phyloP scores from a whole-genome alignment of 768 basidiomycete species.

The Artomyces pyxidatus region DNA sequence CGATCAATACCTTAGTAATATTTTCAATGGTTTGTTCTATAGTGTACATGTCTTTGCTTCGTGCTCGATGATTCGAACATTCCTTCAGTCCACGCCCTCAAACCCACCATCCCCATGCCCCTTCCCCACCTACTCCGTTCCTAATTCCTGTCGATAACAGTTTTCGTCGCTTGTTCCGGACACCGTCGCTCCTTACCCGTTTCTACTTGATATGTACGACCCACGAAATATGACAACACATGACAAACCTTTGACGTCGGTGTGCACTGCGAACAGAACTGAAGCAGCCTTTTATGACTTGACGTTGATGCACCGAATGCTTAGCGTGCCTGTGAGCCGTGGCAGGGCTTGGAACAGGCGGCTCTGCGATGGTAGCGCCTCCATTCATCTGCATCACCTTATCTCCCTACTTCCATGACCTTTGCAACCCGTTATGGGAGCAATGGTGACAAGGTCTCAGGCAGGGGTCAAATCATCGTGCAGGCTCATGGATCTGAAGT shows the following conservation, averaged over 20 bases:
- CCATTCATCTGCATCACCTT: neutral
- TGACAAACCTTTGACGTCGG: too few species aligned
- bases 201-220: neutral
- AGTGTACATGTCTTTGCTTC: neutral
- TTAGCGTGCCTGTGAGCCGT: too few species aligned
- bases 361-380: neutral
- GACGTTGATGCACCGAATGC: too few species aligned
- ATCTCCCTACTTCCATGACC: neutral
- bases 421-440: neutral
- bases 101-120: neutral
- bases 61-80: neutral
- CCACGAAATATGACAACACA: conserved; percentile 1
- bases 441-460: conserved; percentile 20
- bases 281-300: too few species aligned
- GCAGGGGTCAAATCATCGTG: conserved; percentile 52
- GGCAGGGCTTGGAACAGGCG: neutral
- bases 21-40: neutral
- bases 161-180: neutral
- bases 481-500: conserved; percentile 44
- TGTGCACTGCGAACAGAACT: too few species aligned
- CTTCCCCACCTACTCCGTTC: neutral
- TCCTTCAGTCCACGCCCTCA: neutral
- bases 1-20: conserved; percentile 4
- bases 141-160: neutral
- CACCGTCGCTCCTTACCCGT: conserved; percentile 1